Base-by-base conservation (phyloP, 1,284 basidiomycete genomes). In the Ustilago xerochloae region DNA sequence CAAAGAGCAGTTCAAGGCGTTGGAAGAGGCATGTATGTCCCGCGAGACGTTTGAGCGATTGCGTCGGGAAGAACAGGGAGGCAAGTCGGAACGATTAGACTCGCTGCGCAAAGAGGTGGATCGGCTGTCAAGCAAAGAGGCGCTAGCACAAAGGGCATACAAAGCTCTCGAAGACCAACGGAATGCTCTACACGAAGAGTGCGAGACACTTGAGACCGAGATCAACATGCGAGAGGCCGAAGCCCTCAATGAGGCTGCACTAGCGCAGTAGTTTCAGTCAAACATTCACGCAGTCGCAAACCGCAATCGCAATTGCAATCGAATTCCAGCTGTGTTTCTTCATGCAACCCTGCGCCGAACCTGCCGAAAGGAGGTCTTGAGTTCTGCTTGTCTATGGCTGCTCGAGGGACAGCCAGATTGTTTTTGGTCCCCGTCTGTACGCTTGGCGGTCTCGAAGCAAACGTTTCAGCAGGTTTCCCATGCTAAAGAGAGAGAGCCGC, bases 221-320 rank as follows among this genome's bases (percentile, higher is more conserved):
- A 13, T 82, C n/a, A 80, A 76, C 43, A 81, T 84, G 82, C 73
- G 81, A n/a, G 63, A 71, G 20, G 80, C 81, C 0, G 81, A 84
- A 47, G 50, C 35, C 18, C 41, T 71, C 20, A 75, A 75, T 35
- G 64, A 70, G 47, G 48, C 56, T 6, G 63, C 63, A 4, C 63
- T 74, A 8, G 36, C 41, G n/a, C 29, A 53, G 18, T 53, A 32
- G 29, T 49, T 39, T n/a, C 12, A 9, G 24, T 28, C 30, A 32
- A 13, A 20, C 46, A 18, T 24, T 47, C n/a, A n/a, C n/a, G n/a
- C n/a, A n/a, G n/a, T n/a, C n/a, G n/a, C n/a, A n/a, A n/a, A n/a
- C n/a, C n/a, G 30, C 15, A 3, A 30, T 24, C 29, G 20, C 28
- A 8, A 46, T 15, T 30, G 30, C 28, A 32, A 47, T 47, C 28